Percentiles rank a stretch among this genome's conserved stretches.
Evolutionary conservation across 139 green algal genomes (phyloP).

Genomic region (Astrephomene gubernaculifera): DNA sequence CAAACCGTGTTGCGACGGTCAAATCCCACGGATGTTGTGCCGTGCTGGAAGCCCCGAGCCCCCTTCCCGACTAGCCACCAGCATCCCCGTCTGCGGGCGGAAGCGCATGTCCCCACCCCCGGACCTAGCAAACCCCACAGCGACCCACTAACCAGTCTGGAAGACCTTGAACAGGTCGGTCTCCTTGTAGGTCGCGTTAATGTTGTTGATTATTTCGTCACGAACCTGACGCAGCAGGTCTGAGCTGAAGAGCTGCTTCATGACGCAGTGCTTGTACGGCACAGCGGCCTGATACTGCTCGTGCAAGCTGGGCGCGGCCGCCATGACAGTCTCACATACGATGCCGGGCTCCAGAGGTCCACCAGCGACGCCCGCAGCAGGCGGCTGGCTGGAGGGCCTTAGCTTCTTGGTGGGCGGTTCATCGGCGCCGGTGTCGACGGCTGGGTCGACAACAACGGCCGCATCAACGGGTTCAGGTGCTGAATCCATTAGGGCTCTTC

Average conservation of each 20-base stretch:
- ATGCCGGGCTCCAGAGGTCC: constrained; percentile 12
- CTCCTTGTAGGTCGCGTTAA: constrained; percentile 92
- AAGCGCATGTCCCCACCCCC: too few species aligned
- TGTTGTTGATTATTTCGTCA: constrained; percentile 86
- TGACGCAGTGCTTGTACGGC: constrained; percentile 71
- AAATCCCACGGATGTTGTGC: too few species aligned
- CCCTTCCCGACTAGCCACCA: too few species aligned
- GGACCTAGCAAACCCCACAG: too few species aligned
- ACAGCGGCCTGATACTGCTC: constrained; percentile 39
- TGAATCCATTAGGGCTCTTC: too few species aligned
- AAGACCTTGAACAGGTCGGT: constrained; percentile 95
- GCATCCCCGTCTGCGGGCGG: too few species aligned
- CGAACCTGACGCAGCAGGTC: constrained; percentile 68
- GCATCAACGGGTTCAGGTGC: too few species aligned
- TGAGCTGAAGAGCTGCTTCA: constrained; percentile 58
- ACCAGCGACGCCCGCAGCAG: not conserved
- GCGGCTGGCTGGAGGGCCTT: constrained; percentile 2
- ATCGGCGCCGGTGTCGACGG: not conserved
- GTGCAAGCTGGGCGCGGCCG: constrained; percentile 41
- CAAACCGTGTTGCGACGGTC: too few species aligned
- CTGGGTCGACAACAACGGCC: too few species aligned
- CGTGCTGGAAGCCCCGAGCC: too few species aligned
- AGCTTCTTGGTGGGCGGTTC: constrained; percentile 41
- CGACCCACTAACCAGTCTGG: constrained; percentile 75
- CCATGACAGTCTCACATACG: constrained; percentile 9